Evolutionary conservation across 345 rosid species (phyloP), one percentile per base, ranked within the genome.

Genomic region (Geranium rotundifolium): DNA sequence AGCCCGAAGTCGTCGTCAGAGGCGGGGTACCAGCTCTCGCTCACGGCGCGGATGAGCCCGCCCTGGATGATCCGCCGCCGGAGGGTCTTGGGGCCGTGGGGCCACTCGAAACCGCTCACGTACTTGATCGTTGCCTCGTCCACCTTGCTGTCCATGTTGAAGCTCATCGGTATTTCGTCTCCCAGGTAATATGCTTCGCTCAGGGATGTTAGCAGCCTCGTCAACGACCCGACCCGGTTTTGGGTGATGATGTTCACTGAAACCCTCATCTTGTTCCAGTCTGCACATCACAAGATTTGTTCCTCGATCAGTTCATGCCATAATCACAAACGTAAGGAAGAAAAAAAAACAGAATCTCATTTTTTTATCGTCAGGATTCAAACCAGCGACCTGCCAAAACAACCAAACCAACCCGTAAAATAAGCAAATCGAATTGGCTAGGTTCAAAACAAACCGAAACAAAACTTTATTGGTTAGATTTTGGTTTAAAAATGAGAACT

Each of bases 21-120:
- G 9, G 97, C 71, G 3, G 99, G 99, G 69, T 90, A 93, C 99
- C 99, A 93, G 63, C 99, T 93, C 71, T 93, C 99, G 17, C 99
- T 93, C 18, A 93, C 99, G 6, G 99, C 99, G 62, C 99, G 80
- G 57, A 93, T 93, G n/a, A 93, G 81, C 17, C 99, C 99, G 58
- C 99, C 99, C 64, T 93, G 99, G 76, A 93, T 79, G 84, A 93
- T 93, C 73, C 99, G 83, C 77, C 99, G 79, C 67, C 99, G 80
- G 7, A 93, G 64, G 50, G 90, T 88, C 63, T 90, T 93, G 15
- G 88, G 77, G 10, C 99, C 99, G 60, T 93, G 97, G 27, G 97
- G 90, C 99, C 99, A 93, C 1, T 85, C 69, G 56, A 88, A 93
- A 50, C 95, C 73, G 73, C 60, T 79, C 23, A 93, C 89, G 0